These are phyloP conservation scores for Colletotrichum zoysiae DNA, from an alignment of 2,329 filamentous ascomycete species.

Conservation along the genomic window DNA sequence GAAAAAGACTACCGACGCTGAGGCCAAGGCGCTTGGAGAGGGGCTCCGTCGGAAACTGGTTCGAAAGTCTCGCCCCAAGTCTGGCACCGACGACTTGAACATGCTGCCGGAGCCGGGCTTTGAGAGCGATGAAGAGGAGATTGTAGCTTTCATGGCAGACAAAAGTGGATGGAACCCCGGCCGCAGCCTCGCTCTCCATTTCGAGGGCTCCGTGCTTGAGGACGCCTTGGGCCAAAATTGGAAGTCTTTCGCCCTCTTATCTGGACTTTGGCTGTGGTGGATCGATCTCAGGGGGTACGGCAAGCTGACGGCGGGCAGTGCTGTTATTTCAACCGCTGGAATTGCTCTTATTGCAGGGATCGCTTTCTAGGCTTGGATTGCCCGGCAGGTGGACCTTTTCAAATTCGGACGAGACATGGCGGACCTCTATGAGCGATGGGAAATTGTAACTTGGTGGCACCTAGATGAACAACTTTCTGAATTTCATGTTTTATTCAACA, in stretches of 20 bases:
- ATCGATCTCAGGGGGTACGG: background rate
- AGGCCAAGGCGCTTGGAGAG: background rate
- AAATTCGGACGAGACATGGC: background rate
- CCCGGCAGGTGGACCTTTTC: background rate
- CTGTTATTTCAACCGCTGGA: background rate
- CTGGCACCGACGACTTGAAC: background rate
- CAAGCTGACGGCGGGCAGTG: background rate
- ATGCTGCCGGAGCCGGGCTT: background rate
- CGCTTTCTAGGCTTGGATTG: background rate
- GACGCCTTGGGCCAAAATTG: background rate
- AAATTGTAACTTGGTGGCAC: background rate
- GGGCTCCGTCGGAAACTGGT: background rate
- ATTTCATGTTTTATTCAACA: background rate
- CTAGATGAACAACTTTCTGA: background rate
- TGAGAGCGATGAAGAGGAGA: background rate
- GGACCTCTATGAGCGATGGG: background rate
- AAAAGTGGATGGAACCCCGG: background rate
- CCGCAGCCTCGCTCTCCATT: background rate
- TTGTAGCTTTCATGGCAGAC: background rate
- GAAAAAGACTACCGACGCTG: background rate
- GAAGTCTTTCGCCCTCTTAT: background rate
- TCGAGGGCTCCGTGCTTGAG: background rate
- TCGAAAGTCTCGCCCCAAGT: background rate
- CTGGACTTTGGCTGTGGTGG: conserved; percentile 4
- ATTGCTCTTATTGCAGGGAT: background rate